Evolutionary conservation across 352 stramenopile genomes (phyloP), one percentile per base, ranked within the genome.

Genomic region (Hyaloperonospora arabidopsidis): DNA sequence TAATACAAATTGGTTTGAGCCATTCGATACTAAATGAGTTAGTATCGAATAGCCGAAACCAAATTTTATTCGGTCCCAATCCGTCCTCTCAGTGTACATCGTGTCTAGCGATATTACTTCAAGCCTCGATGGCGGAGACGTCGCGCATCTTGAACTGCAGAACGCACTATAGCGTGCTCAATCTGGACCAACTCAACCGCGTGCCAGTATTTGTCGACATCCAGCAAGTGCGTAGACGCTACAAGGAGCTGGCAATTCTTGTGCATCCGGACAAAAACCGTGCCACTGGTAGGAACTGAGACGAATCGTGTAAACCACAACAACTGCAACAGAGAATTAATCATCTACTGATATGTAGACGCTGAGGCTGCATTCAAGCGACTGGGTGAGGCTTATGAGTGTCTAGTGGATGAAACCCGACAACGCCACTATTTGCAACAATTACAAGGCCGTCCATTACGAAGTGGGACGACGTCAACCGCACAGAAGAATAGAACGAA

Each of bases 351-450:
- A 32, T 32, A 40, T 63, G 25, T 56, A 93, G 82, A 65, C 38
- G 82, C 82, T 0, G 82, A 84, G 29, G 72, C 79, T 11, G 79
- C 79, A 4, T 93, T 93, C 66, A 88, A 89, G 63, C 78, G 78
- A 5, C 52, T 93, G 25, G 86, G 78, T 45, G 64, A 79, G 28
- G 79, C 82, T 2, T 93, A 93, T 55, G 79, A 90, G 39, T 89
- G 82, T 61, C 63, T 93, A 2, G 57, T 67, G 6, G 55, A 86
- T 34, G 68, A 82, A 54, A 28, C 7, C 3, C 61, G 50, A 1
- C 79, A 87, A 57, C 62, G 67, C n/a, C 64, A 54, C 32, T 89
- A 93, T 66, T 34, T 87, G 11, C 48, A 52, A 41, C 57, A 62
- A 29, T 39, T 86, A 23, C 40, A 49, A 19, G 28, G 41, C n/a